Conservation (phyloP, 176 grass and related monocot species). For the Musa schizocarpa region DNA sequence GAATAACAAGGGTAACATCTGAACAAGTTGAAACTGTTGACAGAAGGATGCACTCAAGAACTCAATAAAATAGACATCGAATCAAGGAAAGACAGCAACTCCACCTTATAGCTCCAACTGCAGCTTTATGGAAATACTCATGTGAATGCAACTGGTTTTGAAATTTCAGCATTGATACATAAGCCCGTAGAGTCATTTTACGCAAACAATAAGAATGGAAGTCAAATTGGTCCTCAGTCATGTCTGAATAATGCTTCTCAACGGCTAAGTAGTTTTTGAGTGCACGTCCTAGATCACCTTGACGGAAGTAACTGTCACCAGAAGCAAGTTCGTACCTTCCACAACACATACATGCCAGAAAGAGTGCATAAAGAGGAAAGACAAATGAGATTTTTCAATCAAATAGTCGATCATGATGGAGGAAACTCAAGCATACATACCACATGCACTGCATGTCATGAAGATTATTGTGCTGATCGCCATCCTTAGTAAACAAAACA, state of each 20-base stretch:
- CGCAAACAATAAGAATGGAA: conserved; percentile 98
- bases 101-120: conserved; percentile 84
- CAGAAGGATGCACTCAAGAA: background rate
- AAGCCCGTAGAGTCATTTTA: conserved; percentile 93
- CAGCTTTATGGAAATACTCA: conserved; percentile 97
- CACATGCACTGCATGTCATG: conserved; percentile 99
- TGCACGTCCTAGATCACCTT: conserved; percentile 89
- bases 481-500: conserved; percentile 97
- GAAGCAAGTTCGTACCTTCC: conserved; percentile 41
- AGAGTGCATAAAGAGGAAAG: conserved; percentile 11
- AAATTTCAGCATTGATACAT: conserved; percentile 97
- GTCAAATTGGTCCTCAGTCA: conserved; percentile 98
- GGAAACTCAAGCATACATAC: conserved; percentile 22
- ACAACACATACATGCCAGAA: background rate
- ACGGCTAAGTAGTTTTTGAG: conserved; percentile 94
- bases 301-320: conserved; percentile 71
- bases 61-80: too few relatives aligned
- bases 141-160: conserved; percentile 94
- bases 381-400: conserved; percentile 1
- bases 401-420: background rate
- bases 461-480: conserved; percentile 98
- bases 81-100: background rate
- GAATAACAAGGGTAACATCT: too few relatives aligned
- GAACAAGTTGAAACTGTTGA: background rate
- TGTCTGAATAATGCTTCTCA: conserved; percentile 91